A percentile compares a stretch with the other conserved stretches of the same genome.
These are phyloP conservation scores for Akanthomyces dipterigenus DNA, from an alignment of 2,329 filamentous ascomycete genomes.

Conservation along the genomic window DNA sequence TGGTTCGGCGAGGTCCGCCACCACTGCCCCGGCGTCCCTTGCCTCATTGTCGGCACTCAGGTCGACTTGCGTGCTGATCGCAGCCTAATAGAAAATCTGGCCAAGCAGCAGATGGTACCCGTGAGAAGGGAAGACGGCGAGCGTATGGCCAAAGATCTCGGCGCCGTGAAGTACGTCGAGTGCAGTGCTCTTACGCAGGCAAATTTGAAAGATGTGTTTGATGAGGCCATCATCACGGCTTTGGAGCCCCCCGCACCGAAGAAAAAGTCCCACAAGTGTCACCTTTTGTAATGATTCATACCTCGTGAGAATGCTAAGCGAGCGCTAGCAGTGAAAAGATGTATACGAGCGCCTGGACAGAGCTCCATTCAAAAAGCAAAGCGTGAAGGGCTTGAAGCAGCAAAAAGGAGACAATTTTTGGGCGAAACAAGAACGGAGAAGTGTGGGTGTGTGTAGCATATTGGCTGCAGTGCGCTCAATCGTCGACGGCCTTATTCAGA, in stretches of 20 bases:
- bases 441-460: neutral
- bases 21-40: constrained; percentile 95
- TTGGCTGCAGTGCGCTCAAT: neutral
- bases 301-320: constrained; percentile 1
- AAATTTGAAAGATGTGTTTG: constrained; percentile 98
- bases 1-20: constrained; percentile 99
- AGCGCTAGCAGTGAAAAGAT: neutral
- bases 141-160: constrained; percentile 93
- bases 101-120: constrained; percentile 93
- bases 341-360: neutral
- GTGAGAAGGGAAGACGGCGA: constrained; percentile 91
- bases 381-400: neutral
- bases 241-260: constrained; percentile 72
- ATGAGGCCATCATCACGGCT: constrained; percentile 98
- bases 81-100: constrained; percentile 80
- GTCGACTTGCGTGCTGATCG: constrained; percentile 89
- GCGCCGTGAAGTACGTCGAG: constrained; percentile 97
- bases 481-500: neutral
- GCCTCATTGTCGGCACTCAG: constrained; percentile 95
- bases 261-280: constrained; percentile 66
- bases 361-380: neutral
- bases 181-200: constrained; percentile 97
- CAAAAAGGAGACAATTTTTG: neutral
- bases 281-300: constrained; percentile 49
- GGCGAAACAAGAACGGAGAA: neutral